Base-by-base conservation (phyloP, 768 basidiomycete species). In the Coprinopsis strossmayeri region DNA sequence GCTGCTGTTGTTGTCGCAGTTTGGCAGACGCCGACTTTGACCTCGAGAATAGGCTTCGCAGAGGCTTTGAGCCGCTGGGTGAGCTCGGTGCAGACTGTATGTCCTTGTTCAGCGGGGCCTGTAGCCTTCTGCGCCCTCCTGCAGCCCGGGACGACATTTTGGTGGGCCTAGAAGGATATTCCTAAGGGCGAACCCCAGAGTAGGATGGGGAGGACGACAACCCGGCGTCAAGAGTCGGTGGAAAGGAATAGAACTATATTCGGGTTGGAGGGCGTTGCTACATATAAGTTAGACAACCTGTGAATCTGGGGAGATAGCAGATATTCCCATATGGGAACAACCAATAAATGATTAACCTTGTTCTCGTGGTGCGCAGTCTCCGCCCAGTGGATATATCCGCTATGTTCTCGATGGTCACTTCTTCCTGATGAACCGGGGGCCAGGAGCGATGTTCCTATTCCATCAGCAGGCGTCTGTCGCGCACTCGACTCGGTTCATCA, bases 61-160 rank as follows among this genome's bases (percentile, higher is more conserved):
- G 54, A 32, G 53, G 41, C 27, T 54, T 47, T 11, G 54, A 49
- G 10, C 49, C 51, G 17, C 42, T 46, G 32, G 47, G 35, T 38
- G 28, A 12, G 18, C 25, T 28, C 15, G 43, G 25, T 20, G 7
- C 21, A 20, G 50, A 37, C 20, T 51, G n/a, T n/a, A n/a, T n/a
- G n/a, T n/a, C n/a, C n/a, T n/a, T n/a, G n/a, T n/a, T n/a, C n/a
- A n/a, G n/a, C n/a, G n/a, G n/a, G n/a, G n/a, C 50, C 28, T 51
- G 35, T 23, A 63, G 46, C 11, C 61, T 57, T 45, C 59, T 63
- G 38, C 63, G 55, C 4, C 56, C 55, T 17, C 59, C 58, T 11
- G 64, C 62, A 30, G 62, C 55, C 35, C 64, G 52, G 11, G 64
- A 63, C 18, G 64, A 62, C 64, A 65, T 65, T 21, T 51, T 18